Base-by-base conservation (phyloP, 768 basidiomycete genomes). In the Kwoniella heveanensis region DNA sequence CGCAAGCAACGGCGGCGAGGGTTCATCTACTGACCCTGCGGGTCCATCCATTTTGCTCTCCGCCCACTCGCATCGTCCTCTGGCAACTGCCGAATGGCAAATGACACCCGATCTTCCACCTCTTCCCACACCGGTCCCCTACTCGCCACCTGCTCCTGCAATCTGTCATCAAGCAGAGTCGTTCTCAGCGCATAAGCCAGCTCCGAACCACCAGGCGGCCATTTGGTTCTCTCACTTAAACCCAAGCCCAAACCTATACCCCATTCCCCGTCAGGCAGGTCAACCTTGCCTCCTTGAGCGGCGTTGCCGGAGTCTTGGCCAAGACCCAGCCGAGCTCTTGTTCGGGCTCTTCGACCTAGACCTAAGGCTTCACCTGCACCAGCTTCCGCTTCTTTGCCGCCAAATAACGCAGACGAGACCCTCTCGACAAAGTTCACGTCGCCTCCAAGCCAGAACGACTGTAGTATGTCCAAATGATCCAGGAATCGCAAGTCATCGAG, bases 161-260 rank as follows among this genome's bases (percentile, higher is more conserved):
- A 85, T 17, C 25, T 82, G 4, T 90, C 88, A 76, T 92, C 92
- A 9, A 92, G 85, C 69, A 95, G 88, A 8, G 94, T 92, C 0
- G 90, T 89, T 56, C 91, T 81, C 47, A 95, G 81, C 68, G 88
- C 86, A 80, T 89, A 92, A 70, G 90, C 89, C 53, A 95, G 81
- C 72, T 93, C 91, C 1, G 88, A 84, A 5, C 90, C 90, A 19
- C 89, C 88, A 13, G 92, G 92, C 0, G 92, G 92, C 92, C 92
- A 95, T 4, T 83, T 85, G 54, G 86, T 86, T 36, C 88, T 83
- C 49, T 89, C 87, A 37, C 88, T 85, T n/a, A 95, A 79, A 1
- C 85, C 85, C 0, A 87, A 83, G 9, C 89, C 87, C 6, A 95
- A 79, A 1, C 92, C 92, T 6, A 93, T 76, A 10, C 80, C 80